phyloP scores from a whole-genome alignment of 2,329 filamentous ascomycete genomes.

The Colletotrichum graminicola region DNA sequence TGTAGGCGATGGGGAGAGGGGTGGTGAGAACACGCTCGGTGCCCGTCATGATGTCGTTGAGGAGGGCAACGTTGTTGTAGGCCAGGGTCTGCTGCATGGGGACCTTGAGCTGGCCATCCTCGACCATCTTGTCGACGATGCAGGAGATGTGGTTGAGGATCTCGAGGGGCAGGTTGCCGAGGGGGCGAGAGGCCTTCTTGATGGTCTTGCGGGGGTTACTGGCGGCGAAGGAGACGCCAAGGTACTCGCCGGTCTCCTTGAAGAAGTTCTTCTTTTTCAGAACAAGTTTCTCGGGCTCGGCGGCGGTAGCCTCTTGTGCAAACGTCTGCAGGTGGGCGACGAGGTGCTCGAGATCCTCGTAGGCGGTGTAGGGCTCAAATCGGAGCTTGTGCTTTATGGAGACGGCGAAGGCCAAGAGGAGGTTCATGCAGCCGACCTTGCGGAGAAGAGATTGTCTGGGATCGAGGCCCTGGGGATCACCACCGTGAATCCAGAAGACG shows the following conservation, averaged over 20 bases:
- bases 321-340: constrained; percentile 82
- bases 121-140: constrained; percentile 73
- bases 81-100: constrained; percentile 71
- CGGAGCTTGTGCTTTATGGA: constrained; percentile 85
- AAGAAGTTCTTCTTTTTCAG: constrained; percentile 63
- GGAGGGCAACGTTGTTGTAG: constrained; percentile 69
- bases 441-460: constrained; percentile 76
- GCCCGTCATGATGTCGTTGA: constrained; percentile 80
- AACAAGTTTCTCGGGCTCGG: constrained; percentile 49
- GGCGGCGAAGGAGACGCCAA: constrained; percentile 81
- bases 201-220: constrained; percentile 83
- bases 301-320: constrained; percentile 66
- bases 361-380: constrained; percentile 84
- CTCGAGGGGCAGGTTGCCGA: constrained; percentile 87
- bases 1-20: constrained; percentile 84
- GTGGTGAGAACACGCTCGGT: constrained; percentile 85
- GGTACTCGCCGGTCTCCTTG: constrained; percentile 77
- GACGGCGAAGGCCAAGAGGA: constrained; percentile 82
- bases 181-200: constrained; percentile 77
- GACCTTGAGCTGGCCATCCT: constrained; percentile 66
- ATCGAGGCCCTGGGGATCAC: constrained; percentile 60
- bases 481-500: constrained; percentile 86
- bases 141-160: constrained; percentile 79
- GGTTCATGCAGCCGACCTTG: constrained; percentile 81
- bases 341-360: constrained; percentile 78